phyloP scores from a whole-genome alignment of 768 basidiomycete genomes.

The Pleurotus djamor region DNA sequence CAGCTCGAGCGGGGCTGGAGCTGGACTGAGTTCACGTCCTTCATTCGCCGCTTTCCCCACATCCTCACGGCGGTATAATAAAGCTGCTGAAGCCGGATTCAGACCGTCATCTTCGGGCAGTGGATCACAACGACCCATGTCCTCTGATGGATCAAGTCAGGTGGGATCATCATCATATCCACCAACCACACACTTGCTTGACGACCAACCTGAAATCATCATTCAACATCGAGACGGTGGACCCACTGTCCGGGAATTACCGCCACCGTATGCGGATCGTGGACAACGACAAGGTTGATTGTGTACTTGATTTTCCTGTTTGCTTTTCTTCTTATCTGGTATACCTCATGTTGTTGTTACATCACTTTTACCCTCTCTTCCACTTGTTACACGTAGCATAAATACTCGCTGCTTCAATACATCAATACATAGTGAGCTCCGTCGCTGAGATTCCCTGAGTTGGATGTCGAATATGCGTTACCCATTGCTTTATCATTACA shows the following conservation, averaged over 20 bases:
- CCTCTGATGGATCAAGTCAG: background rate
- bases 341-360: background rate
- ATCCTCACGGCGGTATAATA: constrained; percentile 11
- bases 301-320: background rate
- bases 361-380: background rate
- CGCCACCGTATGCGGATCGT: constrained; percentile 34
- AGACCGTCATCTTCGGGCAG: constrained; percentile 3
- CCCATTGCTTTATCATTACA: background rate
- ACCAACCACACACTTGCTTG: background rate
- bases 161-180: background rate
- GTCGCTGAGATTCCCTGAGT: too few relatives aligned
- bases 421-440: too few relatives aligned
- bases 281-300: background rate
- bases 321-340: background rate
- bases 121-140: background rate
- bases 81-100: constrained; percentile 17
- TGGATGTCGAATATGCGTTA: background rate
- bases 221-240: constrained; percentile 37
- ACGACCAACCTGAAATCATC: constrained; percentile 26
- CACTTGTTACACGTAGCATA: background rate
- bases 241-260: constrained; percentile 32
- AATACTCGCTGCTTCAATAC: too few relatives aligned
- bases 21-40: background rate
- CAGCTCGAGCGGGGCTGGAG: constrained; percentile 1
- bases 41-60: constrained; percentile 14